A percentile compares a stretch with the other conserved stretches of the same genome.
phyloP scores from a whole-genome alignment of 495 filamentous ascomycete species.

The Pyrenula aspistea region DNA sequence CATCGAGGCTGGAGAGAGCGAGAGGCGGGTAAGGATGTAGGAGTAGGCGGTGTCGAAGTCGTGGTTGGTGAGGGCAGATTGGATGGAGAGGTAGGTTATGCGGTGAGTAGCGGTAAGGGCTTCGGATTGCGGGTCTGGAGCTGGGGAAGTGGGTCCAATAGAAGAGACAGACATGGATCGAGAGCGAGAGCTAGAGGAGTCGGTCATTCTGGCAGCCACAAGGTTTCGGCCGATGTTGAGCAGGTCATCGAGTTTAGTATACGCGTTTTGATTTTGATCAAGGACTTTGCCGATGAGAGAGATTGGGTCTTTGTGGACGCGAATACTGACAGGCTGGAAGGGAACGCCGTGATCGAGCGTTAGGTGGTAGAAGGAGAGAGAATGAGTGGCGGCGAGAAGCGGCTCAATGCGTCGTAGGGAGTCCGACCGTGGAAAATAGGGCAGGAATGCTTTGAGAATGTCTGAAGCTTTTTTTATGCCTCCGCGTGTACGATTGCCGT shows the following conservation, averaged over 20 bases:
- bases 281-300: conserved; percentile 75
- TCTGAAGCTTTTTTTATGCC: conserved; percentile 76
- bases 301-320: conserved; percentile 75
- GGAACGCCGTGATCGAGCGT: conserved; percentile 85
- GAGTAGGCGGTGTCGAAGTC: conserved; percentile 98
- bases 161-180: conserved; percentile 20
- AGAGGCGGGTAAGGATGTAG: conserved; percentile 64
- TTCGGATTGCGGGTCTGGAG: conserved; percentile 3
- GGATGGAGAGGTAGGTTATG: conserved; percentile 79
- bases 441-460: conserved; percentile 62
- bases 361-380: conserved; percentile 76
- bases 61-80: conserved; percentile 70
- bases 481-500: conserved; percentile 72
- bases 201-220: conserved; percentile 52
- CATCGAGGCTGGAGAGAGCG: conserved; percentile 22
- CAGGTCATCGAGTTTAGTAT: conserved; percentile 77
- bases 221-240: conserved; percentile 67
- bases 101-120: conserved; percentile 40
- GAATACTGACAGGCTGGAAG: conserved; percentile 81
- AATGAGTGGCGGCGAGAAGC: conserved; percentile 76
- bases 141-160: conserved; percentile 4
- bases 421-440: conserved; percentile 44
- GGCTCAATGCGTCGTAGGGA: conserved; percentile 46
- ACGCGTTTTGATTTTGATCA: conserved; percentile 74
- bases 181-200: conserved; percentile 17